phyloP scores from a whole-genome alignment of 768 basidiomycete genomes.

The Vararia minispora region DNA sequence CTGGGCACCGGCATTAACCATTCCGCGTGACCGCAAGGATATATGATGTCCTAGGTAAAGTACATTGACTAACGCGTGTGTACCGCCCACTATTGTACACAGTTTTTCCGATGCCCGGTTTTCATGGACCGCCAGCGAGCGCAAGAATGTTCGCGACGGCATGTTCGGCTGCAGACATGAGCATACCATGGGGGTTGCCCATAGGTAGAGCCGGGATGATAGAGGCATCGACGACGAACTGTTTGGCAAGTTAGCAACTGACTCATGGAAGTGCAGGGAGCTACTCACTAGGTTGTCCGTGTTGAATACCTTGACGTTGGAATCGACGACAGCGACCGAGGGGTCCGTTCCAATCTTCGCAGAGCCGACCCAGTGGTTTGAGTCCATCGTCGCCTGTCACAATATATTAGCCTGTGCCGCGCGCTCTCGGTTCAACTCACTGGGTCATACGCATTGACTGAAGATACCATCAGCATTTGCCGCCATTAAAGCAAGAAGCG shows the following conservation, averaged over 20 bases:
- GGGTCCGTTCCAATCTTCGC: constrained; percentile 31
- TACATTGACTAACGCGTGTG: no score
- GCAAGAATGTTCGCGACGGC: constrained; percentile 45
- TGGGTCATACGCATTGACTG: constrained; percentile 22
- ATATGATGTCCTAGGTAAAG: no score
- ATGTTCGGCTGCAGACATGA: constrained; percentile 51
- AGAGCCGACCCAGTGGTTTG: constrained; percentile 58
- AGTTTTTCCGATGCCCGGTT: no score
- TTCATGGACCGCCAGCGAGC: constrained; percentile 39
- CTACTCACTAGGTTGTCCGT: constrained; percentile 26
- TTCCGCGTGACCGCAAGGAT: no score
- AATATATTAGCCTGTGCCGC: constrained; percentile 24
- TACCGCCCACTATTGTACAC: no score
- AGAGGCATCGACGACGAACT: constrained; percentile 45
- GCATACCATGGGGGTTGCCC: constrained; percentile 44
- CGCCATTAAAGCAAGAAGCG: background rate
- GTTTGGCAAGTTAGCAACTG: constrained; percentile 29
- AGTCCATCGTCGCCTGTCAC: constrained; percentile 30
- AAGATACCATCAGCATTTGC: background rate
- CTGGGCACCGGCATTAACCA: no score
- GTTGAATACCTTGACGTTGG: constrained; percentile 42
- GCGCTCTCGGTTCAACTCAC: constrained; percentile 6
- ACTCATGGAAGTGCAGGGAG: constrained; percentile 1
- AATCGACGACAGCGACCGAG: constrained; percentile 37
- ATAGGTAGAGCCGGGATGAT: constrained; percentile 43